These are phyloP conservation scores for Chlamydomonas incerta DNA, from an alignment of 139 green algal species.

Conservation along the genomic window DNA sequence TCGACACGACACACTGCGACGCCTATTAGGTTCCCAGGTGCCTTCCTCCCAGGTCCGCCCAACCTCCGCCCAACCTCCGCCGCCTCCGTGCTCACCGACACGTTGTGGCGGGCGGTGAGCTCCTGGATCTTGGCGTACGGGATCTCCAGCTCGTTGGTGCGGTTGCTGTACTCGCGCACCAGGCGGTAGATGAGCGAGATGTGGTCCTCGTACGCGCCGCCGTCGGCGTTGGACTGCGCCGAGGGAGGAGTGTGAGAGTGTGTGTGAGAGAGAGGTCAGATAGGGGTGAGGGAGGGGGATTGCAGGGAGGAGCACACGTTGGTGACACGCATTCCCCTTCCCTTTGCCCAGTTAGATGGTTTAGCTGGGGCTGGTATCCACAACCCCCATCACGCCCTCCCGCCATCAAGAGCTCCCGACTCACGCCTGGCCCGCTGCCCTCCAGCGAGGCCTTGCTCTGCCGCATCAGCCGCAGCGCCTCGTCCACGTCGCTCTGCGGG, in stretches of 20 bases:
- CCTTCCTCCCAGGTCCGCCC: too few species aligned
- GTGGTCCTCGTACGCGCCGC: conserved; percentile 61
- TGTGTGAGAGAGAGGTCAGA: too few species aligned
- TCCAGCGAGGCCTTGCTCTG: conserved; percentile 89
- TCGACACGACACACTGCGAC: too few species aligned
- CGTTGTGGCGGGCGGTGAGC: conserved; percentile 54
- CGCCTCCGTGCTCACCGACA: conserved; percentile 43
- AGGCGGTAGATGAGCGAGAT: conserved; percentile 68
- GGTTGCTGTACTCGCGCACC: conserved; percentile 39
- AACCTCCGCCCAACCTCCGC: too few species aligned
- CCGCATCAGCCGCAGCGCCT: conserved; percentile 94
- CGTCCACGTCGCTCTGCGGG: conserved; percentile 91
- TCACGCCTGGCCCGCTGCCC: conserved; percentile 39
- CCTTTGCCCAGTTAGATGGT: too few species aligned
- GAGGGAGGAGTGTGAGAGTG: too few species aligned
- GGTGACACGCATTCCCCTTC: too few species aligned
- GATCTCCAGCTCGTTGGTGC: conserved; percentile 33
- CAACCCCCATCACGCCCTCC: too few species aligned
- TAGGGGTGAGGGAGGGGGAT: conserved; percentile 23
- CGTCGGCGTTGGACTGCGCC: conserved; percentile 8
- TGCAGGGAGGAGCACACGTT: not conserved
- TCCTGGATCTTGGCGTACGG: conserved; percentile 48
- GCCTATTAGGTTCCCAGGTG: too few species aligned
- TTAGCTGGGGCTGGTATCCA: too few species aligned
- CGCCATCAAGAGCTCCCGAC: too few species aligned